Conservation (phyloP, 768 basidiomycete genomes). For the Pleurotus giganteus region DNA sequence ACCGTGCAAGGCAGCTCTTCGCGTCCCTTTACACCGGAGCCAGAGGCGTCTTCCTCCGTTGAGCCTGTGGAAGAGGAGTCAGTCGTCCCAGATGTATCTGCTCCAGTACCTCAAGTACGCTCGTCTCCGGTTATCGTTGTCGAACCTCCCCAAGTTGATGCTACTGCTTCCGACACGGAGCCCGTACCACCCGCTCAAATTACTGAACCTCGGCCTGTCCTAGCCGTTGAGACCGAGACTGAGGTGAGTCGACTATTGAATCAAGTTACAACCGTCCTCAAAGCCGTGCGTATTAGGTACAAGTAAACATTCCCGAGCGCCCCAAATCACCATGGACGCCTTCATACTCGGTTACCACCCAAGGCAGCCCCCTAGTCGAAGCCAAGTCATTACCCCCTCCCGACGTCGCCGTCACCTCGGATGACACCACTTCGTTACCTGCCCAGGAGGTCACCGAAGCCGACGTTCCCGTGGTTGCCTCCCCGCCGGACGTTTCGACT, state of each 20-base stretch:
- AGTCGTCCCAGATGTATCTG: too few relatives aligned
- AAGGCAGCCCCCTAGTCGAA: slow-evolving; percentile 15
- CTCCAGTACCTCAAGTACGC: too few relatives aligned
- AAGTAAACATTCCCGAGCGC: neutral
- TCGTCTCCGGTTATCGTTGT: too few relatives aligned
- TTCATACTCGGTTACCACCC: slow-evolving; percentile 21
- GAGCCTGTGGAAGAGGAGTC: neutral
- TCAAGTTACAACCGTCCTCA: neutral
- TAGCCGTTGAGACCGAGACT: slow-evolving; percentile 1
- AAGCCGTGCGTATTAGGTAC: neutral
- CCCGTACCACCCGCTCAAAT: neutral
- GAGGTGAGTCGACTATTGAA: neutral
- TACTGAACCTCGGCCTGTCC: neutral
- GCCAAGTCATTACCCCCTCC: neutral
- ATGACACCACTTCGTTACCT: neutral
- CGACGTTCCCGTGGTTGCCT: neutral
- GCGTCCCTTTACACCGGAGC: slow-evolving; percentile 11
- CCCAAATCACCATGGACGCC: slow-evolving; percentile 18
- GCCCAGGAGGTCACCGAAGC: too few relatives aligned
- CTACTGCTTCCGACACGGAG: neutral
- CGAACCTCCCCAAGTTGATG: neutral
- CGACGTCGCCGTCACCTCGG: neutral
- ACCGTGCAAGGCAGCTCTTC: slow-evolving; percentile 28
- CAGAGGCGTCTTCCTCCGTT: neutral
- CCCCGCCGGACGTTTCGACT: neutral